Evolutionary conservation across 306 rosid genomes (phyloP).

Genomic region (Begonia masoniana): DNA sequence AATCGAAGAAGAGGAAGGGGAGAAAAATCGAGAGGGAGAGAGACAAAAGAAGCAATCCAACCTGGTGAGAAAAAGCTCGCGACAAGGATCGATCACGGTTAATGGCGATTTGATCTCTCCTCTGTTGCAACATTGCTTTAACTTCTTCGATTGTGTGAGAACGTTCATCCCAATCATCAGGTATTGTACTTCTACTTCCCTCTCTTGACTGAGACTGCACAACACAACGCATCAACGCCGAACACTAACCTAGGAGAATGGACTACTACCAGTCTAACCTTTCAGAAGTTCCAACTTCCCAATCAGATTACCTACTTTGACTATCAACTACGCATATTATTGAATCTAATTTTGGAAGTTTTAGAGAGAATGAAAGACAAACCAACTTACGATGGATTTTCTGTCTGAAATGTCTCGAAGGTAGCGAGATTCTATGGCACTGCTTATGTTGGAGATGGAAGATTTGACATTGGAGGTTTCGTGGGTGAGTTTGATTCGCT

Average conservation of each 20-base stretch:
- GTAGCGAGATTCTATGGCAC: constrained; percentile 15
- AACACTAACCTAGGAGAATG: too few relatives aligned
- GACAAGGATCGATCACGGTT: constrained; percentile 66
- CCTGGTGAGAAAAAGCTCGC: constrained; percentile 82
- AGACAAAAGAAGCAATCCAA: constrained; percentile 10
- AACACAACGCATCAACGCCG: too few relatives aligned
- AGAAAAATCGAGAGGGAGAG: not conserved
- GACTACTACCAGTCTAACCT: too few relatives aligned
- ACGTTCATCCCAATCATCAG: constrained; percentile 75
- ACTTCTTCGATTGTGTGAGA: constrained; percentile 89
- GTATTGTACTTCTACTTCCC: constrained; percentile 51
- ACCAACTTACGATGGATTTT: constrained; percentile 59
- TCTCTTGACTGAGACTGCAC: constrained; percentile 50
- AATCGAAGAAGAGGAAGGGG: not conserved
- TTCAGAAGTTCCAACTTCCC: too few relatives aligned
- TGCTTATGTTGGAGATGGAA: constrained; percentile 53
- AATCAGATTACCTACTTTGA: too few relatives aligned
- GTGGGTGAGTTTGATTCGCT: constrained; percentile 55
- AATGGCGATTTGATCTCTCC: constrained; percentile 51
- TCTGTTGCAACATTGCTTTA: constrained; percentile 81
- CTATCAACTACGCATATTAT: too few relatives aligned
- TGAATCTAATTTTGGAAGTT: too few relatives aligned
- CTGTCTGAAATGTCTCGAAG: constrained; percentile 74
- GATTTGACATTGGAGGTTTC: constrained; percentile 65
- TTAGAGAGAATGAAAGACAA: not conserved